These are phyloP conservation scores for Limonium bicolor DNA, from an alignment of 148 eudicot genomes.

Conservation along the genomic window DNA sequence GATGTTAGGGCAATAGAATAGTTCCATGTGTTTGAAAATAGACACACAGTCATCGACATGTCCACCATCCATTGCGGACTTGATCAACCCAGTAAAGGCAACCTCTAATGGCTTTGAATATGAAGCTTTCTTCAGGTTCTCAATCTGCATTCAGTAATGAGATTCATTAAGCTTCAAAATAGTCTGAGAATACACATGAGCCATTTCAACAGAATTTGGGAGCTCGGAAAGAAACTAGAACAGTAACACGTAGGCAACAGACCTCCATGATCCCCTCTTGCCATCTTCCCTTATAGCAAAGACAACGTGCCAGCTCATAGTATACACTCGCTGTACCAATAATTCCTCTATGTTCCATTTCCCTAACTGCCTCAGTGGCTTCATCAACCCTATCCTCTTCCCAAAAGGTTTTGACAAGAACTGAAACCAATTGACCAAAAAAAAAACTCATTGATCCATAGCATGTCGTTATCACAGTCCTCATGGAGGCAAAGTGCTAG, in stretches of 20 bases:
- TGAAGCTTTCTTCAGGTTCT: conserved; percentile 45
- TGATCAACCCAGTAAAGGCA: conserved; percentile 85
- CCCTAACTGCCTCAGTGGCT: conserved; percentile 66
- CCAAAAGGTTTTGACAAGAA: conserved; percentile 78
- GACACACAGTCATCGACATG: conserved; percentile 44
- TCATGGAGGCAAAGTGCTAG: background rate
- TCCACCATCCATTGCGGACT: conserved; percentile 64
- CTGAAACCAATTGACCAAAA: conserved; percentile 21
- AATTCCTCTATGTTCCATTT: conserved; percentile 81
- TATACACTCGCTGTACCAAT: conserved; percentile 70
- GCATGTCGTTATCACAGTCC: no score
- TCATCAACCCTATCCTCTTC: conserved; percentile 64
- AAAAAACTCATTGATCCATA: background rate
- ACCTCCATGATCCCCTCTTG: conserved; percentile 75
- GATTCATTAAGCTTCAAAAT: background rate
- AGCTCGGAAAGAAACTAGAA: background rate
- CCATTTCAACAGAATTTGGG: background rate
- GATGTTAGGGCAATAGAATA: conserved; percentile 35
- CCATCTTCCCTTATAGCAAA: conserved; percentile 87
- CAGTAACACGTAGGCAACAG: no score
- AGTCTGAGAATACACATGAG: background rate
- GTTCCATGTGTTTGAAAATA: conserved; percentile 46
- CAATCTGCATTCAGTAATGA: conserved; percentile 32
- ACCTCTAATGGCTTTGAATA: conserved; percentile 52
- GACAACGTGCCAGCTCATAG: conserved; percentile 88